Conservation (phyloP, 768 basidiomycete genomes). For the Cyclocybe aegerita region DNA sequence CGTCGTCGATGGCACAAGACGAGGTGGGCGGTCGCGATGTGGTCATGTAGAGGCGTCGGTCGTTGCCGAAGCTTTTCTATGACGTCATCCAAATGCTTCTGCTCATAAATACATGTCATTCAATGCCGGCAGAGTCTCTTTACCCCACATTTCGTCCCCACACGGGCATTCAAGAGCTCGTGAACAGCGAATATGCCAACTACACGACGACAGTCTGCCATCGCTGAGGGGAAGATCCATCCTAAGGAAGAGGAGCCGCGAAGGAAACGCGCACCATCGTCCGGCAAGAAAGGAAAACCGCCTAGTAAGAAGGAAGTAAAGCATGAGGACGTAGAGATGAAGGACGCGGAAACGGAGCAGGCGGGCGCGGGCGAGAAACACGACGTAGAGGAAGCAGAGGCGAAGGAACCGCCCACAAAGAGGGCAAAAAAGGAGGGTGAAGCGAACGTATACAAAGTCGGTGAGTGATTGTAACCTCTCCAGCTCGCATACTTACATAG, state of each 20-base stretch:
- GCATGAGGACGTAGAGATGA: conserved; percentile 4
- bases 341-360: conserved; percentile 1
- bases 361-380: conserved; percentile 3
- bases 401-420: conserved; percentile 7
- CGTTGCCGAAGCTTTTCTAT: too few relatives aligned
- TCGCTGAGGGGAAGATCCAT: conserved; percentile 11
- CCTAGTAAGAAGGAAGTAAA: conserved; percentile 7
- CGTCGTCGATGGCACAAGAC: too few relatives aligned
- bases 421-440: conserved; percentile 9
- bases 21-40: too few relatives aligned
- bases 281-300: conserved; percentile 6
- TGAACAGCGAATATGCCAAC: conserved; percentile 28
- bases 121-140: too few relatives aligned
- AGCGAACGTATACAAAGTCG: conserved; percentile 20
- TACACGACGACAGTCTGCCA: conserved; percentile 26
- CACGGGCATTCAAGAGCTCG: background rate
- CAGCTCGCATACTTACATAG: background rate
- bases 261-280: conserved; percentile 9
- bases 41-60: too few relatives aligned
- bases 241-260: conserved; percentile 6
- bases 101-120: too few relatives aligned
- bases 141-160: background rate
- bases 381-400: conserved; percentile 9
- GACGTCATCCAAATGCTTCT: too few relatives aligned
- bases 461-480: conserved; percentile 2